A percentile compares a stretch with the other conserved stretches of the same genome.
phyloP scores from a whole-genome alignment of 106 monocot genomes.

The Narthecium ossifragum region DNA sequence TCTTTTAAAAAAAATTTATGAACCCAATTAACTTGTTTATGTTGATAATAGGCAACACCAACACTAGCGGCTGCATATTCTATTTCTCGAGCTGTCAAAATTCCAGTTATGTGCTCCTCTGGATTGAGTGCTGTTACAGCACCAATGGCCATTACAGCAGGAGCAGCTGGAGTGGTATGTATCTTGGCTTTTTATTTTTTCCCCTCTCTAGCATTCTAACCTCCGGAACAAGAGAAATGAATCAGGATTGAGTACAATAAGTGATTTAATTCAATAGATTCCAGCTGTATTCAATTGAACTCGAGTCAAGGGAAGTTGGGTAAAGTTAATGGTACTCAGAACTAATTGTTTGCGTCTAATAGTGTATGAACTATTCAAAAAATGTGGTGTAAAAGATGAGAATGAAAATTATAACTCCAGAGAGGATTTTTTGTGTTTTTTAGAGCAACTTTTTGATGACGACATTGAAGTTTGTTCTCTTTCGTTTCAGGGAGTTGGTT shows the following conservation, averaged over 20 bases:
- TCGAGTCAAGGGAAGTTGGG: too few species aligned
- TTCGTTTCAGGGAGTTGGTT: slow-evolving; percentile 77
- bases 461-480: neutral
- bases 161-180: slow-evolving; percentile 89
- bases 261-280: neutral
- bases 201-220: neutral
- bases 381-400: too few species aligned
- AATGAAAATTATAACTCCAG: too few species aligned
- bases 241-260: neutral
- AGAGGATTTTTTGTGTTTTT: neutral
- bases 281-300: neutral
- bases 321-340: too few species aligned
- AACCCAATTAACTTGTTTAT: neutral
- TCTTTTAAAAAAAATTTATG: neutral
- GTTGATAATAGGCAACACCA: slow-evolving; percentile 59
- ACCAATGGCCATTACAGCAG: slow-evolving; percentile 90
- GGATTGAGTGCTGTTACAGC: slow-evolving; percentile 91
- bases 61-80: slow-evolving; percentile 92
- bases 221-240: neutral
- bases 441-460: too few species aligned
- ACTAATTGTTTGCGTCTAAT: too few species aligned
- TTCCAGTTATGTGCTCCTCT: slow-evolving; percentile 96
- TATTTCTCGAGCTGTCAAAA: slow-evolving; percentile 70
- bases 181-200: neutral
- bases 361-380: too few species aligned